A percentile compares a stretch with the other conserved stretches of the same genome.
phyloP scores from a whole-genome alignment of 306 rosid genomes.

The Cucurbita maxima region DNA sequence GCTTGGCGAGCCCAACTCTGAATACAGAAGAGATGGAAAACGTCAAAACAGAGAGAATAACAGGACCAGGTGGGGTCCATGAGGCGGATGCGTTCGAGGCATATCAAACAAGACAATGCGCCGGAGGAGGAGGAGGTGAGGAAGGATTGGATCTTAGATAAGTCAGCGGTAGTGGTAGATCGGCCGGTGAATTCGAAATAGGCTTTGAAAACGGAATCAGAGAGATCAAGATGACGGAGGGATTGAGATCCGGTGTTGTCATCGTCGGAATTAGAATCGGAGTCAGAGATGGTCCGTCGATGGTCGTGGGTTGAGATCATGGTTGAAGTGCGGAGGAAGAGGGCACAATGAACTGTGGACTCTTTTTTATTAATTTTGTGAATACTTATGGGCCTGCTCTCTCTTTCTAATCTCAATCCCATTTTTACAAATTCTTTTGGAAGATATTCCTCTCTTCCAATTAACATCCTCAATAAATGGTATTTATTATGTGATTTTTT shows the following conservation, averaged over 20 bases:
- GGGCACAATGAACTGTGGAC: not conserved
- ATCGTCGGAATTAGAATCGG: constrained; percentile 47
- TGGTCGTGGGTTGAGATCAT: constrained; percentile 21
- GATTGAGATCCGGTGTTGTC: constrained; percentile 13
- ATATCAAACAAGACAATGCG: constrained; percentile 77
- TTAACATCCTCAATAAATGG: no score
- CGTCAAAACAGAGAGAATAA: constrained; percentile 69
- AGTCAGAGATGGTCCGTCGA: constrained; percentile 7
- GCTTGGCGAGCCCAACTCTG: constrained; percentile 91
- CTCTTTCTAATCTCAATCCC: not conserved
- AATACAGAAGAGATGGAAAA: constrained; percentile 82
- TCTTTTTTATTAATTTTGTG: not conserved
- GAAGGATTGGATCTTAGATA: constrained; percentile 82
- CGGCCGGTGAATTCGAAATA: constrained; percentile 60
- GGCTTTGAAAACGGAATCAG: constrained; percentile 57
- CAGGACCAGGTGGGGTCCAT: constrained; percentile 91
- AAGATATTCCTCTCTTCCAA: no score
- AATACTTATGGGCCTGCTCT: not conserved
- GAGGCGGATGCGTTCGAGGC: constrained; percentile 80
- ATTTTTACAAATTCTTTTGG: not conserved
- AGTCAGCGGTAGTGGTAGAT: constrained; percentile 45
- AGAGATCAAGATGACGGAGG: constrained; percentile 61
- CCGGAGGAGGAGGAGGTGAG: constrained; percentile 88
- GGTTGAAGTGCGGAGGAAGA: not conserved
- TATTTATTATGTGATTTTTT: no score